Evolutionary conservation across 2,329 filamentous ascomycete species (phyloP).

Genomic region (Albophoma yamanashiensis): DNA sequence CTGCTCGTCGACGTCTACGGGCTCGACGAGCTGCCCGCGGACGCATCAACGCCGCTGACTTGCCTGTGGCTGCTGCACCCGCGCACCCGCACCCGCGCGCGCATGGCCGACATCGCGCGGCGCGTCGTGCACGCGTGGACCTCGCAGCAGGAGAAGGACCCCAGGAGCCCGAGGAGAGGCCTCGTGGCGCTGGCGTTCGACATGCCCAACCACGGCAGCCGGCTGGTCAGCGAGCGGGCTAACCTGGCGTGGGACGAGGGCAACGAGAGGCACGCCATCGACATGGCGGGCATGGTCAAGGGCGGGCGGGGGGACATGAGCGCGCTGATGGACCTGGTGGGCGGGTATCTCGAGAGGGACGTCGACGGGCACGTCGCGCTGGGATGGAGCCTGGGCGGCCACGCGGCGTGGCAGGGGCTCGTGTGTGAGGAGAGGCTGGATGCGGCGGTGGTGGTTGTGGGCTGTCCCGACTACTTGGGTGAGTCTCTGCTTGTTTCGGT

Average conservation of each 20-base stretch:
- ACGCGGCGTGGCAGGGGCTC: slow-evolving; percentile 75
- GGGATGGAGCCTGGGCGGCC: slow-evolving; percentile 79
- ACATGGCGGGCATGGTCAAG: slow-evolving; percentile 77
- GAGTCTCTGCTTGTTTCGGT: not conserved
- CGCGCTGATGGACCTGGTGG: slow-evolving; percentile 65
- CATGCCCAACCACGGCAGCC: slow-evolving; percentile 81
- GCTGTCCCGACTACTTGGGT: slow-evolving; percentile 80
- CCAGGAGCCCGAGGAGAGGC: slow-evolving; percentile 28
- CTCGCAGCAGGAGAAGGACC: slow-evolving; percentile 14
- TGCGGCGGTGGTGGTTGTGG: slow-evolving; percentile 72
- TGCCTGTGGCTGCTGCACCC: slow-evolving; percentile 91
- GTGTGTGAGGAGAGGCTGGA: slow-evolving; percentile 68
- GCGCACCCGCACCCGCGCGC: slow-evolving; percentile 55
- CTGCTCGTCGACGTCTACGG: slow-evolving; percentile 74
- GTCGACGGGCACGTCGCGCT: slow-evolving; percentile 61
- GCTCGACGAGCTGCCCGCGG: slow-evolving; percentile 55
- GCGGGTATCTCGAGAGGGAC: slow-evolving; percentile 50
- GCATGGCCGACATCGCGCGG: slow-evolving; percentile 68
- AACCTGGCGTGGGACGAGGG: slow-evolving; percentile 74
- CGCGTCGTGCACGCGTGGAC: slow-evolving; percentile 61
- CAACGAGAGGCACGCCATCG: slow-evolving; percentile 73
- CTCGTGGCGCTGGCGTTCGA: slow-evolving; percentile 81
- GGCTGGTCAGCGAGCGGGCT: slow-evolving; percentile 53
- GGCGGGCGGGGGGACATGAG: slow-evolving; percentile 65
- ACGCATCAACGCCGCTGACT: slow-evolving; percentile 44